Base-by-base conservation (phyloP, 495 filamentous ascomycete species). In the Saxophila tyrrhenica region DNA sequence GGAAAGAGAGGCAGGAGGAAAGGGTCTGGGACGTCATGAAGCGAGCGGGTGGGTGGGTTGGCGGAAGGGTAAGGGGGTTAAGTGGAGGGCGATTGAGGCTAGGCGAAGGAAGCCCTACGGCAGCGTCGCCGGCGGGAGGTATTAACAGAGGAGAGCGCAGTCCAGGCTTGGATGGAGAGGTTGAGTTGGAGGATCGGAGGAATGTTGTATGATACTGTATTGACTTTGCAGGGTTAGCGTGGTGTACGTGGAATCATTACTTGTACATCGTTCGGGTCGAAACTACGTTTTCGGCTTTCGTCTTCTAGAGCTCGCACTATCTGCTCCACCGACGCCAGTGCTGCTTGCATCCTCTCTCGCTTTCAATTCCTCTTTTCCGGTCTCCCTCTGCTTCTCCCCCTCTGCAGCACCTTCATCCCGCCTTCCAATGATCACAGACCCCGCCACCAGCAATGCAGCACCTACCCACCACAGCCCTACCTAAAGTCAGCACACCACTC, bases 391-490 rank as follows among this genome's bases (percentile, higher is more conserved):
- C 29, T 35, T 35, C 7, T 13, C 29, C 5, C 13, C 29, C 29
- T 35, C 29, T 13, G 29, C 29, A 35, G 29, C 7, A 7, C 7
- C 5, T 35, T 83, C 85, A 47, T 91, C 86, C 57, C 87, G 78
- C 62, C 85, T 75, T 9, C 91, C 88, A 63, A 96, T 88, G 44
- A 96, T 80, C 16, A 96, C 87, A 72, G 89, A 95, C 13, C 91
- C 91, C 2, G 78, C 89, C 0, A 94, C 87, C 52, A 96, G 78
- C 70, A 94, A 70, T 50, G 75, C 77, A 0, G 91, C 91, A 9
- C 91, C 91, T 3, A 86, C 62, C 84, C 87, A 96, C 91, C 91
- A 97, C 45, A 92, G 69, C 35, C 81, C 59, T 62, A 35, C 16
- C 10, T 24, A 3, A n/a, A n/a, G n/a, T n/a, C n/a, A n/a, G n/a